Evolutionary conservation across 371 early-diverging fungal species (phyloP), one percentile per base, ranked within the genome.

Genomic region (Mortierella sp.): DNA sequence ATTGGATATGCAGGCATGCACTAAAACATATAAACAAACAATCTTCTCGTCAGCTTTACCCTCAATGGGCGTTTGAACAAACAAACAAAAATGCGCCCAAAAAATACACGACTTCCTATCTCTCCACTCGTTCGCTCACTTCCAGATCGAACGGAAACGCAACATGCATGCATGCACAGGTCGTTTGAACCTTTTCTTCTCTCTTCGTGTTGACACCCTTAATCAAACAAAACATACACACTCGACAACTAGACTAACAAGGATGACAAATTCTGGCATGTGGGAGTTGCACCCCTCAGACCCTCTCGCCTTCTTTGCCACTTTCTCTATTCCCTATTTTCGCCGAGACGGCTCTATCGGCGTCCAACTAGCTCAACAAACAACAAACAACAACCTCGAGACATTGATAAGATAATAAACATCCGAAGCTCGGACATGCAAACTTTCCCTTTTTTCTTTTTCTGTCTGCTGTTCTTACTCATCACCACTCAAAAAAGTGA

Each of bases 21-120:
- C 18, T 18, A 63, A 18, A 18, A 32, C 60, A 60, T 32, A 60
- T 14, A 56, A 56, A 60, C 32, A 60, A 4, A 35, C 14, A 6
- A 21, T 21, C 8, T 21, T 49, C 18, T 16, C 16, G 3, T 18
- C 41, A 41, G 41, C 49, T 18, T 49, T 14, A 4, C 18, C 18
- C 51, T 21, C 51, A 16, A 18, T 51, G 5, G 49, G 49, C 49
- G 51, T 51, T 21, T 21, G 5, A 63, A 35, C 35, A 58, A 63
- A 63, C 65, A 35, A 63, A 65, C 1, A 5, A 41, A 41, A 68
- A 68, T 68, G 43, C 68, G 24, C 68, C 68, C 68, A 68, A 68
- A 38, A 7, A 5, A 18, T 16, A 63, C 63, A 63, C 16, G 4
- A 6, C 5, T 12, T 58, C 2, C 6, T 60, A 16, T 27, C 60